A percentile compares a stretch with the other conserved stretches of the same genome.
Conservation (phyloP, 768 basidiomycete species). For the Lactarius trivialis region DNA sequence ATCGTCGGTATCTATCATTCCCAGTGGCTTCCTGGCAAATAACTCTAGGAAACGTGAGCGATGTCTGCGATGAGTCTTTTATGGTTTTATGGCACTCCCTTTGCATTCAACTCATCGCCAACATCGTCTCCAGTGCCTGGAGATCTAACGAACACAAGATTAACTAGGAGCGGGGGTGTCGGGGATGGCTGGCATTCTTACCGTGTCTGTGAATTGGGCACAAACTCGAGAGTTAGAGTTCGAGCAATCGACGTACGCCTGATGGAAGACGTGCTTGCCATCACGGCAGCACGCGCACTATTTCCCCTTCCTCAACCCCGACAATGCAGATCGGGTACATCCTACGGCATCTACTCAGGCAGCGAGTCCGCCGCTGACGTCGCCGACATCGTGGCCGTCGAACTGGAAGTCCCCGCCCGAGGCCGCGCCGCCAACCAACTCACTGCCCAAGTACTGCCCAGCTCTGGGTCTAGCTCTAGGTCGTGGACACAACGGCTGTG, state of each 20-base stretch:
- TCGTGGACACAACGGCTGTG: background rate
- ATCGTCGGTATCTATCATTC: too few relatives aligned
- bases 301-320: slow-evolving; percentile 91
- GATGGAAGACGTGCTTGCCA: slow-evolving; percentile 86
- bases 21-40: too few relatives aligned
- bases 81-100: too few relatives aligned
- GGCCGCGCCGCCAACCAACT: slow-evolving; percentile 13
- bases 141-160: background rate
- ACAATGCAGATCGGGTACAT: slow-evolving; percentile 93
- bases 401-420: slow-evolving; percentile 19
- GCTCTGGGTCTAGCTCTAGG: slow-evolving; percentile 11
- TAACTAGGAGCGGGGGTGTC: slow-evolving; percentile 27
- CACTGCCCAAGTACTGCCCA: too few relatives aligned
- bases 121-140: slow-evolving; percentile 32
- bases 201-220: slow-evolving; percentile 93
- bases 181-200: slow-evolving; percentile 29
- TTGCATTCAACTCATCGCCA: slow-evolving; percentile 11
- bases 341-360: slow-evolving; percentile 66
- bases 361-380: slow-evolving; percentile 37
- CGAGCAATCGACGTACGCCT: slow-evolving; percentile 83
- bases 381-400: too few relatives aligned
- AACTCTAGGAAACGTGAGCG: too few relatives aligned
- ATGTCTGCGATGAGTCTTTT: too few relatives aligned
- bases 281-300: slow-evolving; percentile 88
- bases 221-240: slow-evolving; percentile 81